Base-by-base conservation (phyloP, 1,139 yeast genomes). In the Saccharomyces hybrid region DNA sequence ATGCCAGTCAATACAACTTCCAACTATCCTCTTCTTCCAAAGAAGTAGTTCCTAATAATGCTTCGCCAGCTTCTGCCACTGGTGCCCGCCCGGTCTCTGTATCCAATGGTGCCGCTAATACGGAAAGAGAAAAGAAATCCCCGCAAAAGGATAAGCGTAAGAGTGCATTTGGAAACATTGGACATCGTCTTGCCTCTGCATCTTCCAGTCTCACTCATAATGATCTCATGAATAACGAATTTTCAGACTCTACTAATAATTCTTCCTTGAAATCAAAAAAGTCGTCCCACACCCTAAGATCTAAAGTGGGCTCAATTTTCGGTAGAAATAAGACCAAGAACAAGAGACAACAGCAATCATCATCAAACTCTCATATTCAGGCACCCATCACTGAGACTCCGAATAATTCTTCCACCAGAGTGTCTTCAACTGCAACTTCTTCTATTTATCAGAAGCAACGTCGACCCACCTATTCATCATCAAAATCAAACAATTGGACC, bases 261-360 rank as follows among this genome's bases (percentile, higher is more conserved):
- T 34, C 46, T 5, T 57, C 64, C 7, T 51, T 63, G 44, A 62
- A 59, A 31, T 52, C 50, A 7, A 68, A 66, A 51, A 67, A 67
- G 52, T 59, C 69, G 1, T 53, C 66, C 9, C 65, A 66, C 48
- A 82, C 79, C 59, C 73, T 90, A 64, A 82, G 84, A 67, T 86
- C 95, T 5, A 83, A 77, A 67, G 90, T 90, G 46, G 97, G 97
- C 16, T 88, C 97, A 0, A 83, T 90, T 57, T 86, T 90, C 69
- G 84, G 86, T 48, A 80, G 87, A 61, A 83, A 81, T 64, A 79
- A 81, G 63, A 77, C 58, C 47, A 65, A 59, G 46, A 58, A 57
- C 27, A 66, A 61, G 52, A 64, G 61, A 54, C 48, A 51, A 26
- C 48, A 31, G 2, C 48, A 51, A 5, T 38, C 42, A 26, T 25